Evolutionary conservation across 805 yeast genomes (phyloP).

Genomic region (Maudiozyma bulderi): DNA sequence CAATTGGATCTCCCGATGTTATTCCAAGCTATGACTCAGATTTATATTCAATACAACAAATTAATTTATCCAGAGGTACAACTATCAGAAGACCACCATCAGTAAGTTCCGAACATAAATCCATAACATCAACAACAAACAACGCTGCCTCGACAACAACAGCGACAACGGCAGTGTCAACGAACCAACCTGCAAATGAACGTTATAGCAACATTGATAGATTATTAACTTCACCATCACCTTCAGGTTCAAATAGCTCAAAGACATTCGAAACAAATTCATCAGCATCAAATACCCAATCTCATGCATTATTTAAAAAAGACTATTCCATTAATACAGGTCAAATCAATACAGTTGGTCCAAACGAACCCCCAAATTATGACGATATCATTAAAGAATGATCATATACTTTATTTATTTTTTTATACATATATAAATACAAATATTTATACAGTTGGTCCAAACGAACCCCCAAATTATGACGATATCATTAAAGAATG

Average conservation of each 20-base stretch:
- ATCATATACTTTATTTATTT: not conserved
- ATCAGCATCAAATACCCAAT: not conserved
- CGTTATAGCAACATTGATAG: not conserved
- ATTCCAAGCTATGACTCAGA: conserved; percentile 11
- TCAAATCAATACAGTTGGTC: not conserved
- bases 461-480: conserved; percentile 29
- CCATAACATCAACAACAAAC: too few relatives aligned
- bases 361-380: conserved; percentile 29
- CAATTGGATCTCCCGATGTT: conserved; percentile 11
- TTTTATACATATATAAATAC: not conserved
- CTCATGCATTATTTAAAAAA: conserved; percentile 4
- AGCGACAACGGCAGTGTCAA: not conserved
- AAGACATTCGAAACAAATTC: not conserved
- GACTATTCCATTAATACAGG: not conserved
- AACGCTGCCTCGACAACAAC: not conserved
- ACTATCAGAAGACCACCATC: conserved; percentile 15
- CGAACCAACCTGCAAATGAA: not conserved
- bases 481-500: conserved; percentile 8
- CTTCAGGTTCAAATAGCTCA: conserved; percentile 5
- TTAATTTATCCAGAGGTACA: conserved; percentile 16
- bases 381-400: conserved; percentile 8
- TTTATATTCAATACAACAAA: conserved; percentile 15
- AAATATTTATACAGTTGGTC: not conserved
- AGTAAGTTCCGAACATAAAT: not conserved
- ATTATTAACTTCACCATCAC: not conserved